Evolutionary conservation across 2,329 filamentous ascomycete species (phyloP).

Genomic region (Elsinoe australis): DNA sequence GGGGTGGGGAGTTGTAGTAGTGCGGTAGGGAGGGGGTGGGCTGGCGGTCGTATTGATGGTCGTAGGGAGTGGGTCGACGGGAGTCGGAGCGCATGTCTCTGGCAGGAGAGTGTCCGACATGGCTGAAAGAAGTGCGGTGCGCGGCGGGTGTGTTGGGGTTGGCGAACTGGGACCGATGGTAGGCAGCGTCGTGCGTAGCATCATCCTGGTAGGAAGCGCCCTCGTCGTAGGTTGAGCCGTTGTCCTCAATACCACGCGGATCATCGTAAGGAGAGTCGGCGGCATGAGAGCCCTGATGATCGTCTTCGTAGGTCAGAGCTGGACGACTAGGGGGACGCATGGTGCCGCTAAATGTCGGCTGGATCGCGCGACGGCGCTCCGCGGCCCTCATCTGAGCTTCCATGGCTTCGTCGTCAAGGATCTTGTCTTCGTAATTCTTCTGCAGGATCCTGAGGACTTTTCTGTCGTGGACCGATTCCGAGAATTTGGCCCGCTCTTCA

Average conservation of each 20-base stretch:
- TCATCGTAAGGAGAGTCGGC: no score
- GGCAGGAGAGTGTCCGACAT: no score
- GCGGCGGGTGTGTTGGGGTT: no score
- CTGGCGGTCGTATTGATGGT: neutral
- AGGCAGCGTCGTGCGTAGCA: constrained; percentile 11
- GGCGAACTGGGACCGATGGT: neutral
- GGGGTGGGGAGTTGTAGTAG: neutral
- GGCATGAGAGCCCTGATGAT: no score
- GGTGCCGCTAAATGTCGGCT: neutral
- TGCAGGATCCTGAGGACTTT: constrained; percentile 1
- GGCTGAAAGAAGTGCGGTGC: no score
- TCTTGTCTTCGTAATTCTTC: constrained; percentile 19
- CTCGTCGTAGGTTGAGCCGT: constrained; percentile 6
- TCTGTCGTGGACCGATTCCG: neutral
- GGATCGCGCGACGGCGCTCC: constrained; percentile 7
- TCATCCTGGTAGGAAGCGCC: neutral
- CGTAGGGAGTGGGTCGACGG: no score
- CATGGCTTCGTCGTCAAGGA: constrained; percentile 19
- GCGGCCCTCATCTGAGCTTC: constrained; percentile 13
- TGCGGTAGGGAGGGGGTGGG: neutral
- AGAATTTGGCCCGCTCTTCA: constrained; percentile 17
- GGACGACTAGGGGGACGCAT: neutral
- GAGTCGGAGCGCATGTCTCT: no score
- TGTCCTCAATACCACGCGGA: constrained; percentile 11
- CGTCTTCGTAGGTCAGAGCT: neutral